phyloP scores from a whole-genome alignment of 305 asterid species.

The Solanum hybrid region DNA sequence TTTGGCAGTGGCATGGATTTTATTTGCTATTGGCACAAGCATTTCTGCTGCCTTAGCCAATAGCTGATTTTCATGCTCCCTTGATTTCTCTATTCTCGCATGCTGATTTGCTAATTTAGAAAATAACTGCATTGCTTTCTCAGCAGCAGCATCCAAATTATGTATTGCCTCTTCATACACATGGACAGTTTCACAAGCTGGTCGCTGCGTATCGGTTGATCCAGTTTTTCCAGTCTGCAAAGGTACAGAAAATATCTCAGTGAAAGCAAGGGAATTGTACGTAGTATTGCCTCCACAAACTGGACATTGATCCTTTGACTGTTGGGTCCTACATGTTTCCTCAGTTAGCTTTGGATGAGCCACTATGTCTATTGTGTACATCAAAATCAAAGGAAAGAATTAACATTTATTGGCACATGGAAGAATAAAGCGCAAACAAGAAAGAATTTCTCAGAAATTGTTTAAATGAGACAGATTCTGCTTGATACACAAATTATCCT shows the following conservation, averaged over 20 bases:
- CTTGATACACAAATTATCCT: background rate
- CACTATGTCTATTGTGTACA: background rate
- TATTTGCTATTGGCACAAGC: constrained; percentile 31
- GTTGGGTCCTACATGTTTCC: background rate
- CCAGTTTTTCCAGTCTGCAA: background rate
- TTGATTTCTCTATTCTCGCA: constrained; percentile 14
- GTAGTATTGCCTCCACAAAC: background rate
- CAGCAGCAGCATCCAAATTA: constrained; percentile 46
- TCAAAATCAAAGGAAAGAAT: background rate
- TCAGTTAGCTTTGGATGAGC: background rate
- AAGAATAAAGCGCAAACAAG: background rate
- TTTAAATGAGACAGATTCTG: background rate
- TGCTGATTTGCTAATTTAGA: constrained; percentile 20
- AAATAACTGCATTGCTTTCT: constrained; percentile 33
- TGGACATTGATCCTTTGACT: background rate
- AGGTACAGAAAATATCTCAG: background rate
- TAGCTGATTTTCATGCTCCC: constrained; percentile 15
- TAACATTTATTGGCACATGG: background rate
- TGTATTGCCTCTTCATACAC: constrained; percentile 37
- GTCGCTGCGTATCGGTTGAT: background rate
- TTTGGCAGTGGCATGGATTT: constrained; percentile 30
- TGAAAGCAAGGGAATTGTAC: background rate
- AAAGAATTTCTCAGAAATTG: background rate
- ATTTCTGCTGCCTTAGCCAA: constrained; percentile 18
- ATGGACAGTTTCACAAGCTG: background rate